Evolutionary conservation across 2,329 filamentous ascomycete genomes (phyloP), one percentile per base, ranked within the genome.

Genomic region (Aspergillus neotritici): DNA sequence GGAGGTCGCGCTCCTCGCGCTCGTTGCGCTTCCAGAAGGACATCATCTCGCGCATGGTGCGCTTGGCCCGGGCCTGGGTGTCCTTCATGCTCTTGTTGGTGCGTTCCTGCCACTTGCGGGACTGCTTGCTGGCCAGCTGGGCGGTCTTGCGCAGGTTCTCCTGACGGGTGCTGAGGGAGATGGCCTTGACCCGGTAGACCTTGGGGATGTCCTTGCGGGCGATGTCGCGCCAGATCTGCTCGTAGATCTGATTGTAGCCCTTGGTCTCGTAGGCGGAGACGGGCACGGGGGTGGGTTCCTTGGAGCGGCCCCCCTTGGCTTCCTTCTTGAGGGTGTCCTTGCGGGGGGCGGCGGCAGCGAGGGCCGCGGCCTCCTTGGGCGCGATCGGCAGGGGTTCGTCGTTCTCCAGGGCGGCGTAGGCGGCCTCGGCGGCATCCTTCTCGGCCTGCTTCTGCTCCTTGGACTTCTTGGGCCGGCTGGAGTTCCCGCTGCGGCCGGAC

Each of bases 81-180:
- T 98, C 93, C 67, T 98, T 98, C 65, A 87, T 93, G 62, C 90
- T 94, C 77, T 98, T 97, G 74, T 98, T 98, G 41, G 93, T 98
- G 33, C 89, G 86, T 48, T 94, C 80, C 67, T 98, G 94, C 93
- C 93, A 98, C 60, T 94, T 79, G 61, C 94, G 89, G 41, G 93
- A 91, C 70, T 98, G 93, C 65, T 98, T 98, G 48, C 91, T 94
- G 6, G 93, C 93, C 32, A 98, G 75, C 56, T 97, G 91, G 11
- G 90, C 93, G 0, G 93, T 98, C 77, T 98, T 98, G 64, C 94
- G 93, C 37, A 95, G 78, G 57, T 98, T 98, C n/a, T 91, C 94
- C 41, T 86, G 80, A 63, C 94, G 94, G 31, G 85, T 94, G 7
- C 83, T 79, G 46, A 91, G 82, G 0, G 91, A 96, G 54, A 88